phyloP scores from a whole-genome alignment of 371 early-diverging fungal genomes.

The Mucor sp. region DNA sequence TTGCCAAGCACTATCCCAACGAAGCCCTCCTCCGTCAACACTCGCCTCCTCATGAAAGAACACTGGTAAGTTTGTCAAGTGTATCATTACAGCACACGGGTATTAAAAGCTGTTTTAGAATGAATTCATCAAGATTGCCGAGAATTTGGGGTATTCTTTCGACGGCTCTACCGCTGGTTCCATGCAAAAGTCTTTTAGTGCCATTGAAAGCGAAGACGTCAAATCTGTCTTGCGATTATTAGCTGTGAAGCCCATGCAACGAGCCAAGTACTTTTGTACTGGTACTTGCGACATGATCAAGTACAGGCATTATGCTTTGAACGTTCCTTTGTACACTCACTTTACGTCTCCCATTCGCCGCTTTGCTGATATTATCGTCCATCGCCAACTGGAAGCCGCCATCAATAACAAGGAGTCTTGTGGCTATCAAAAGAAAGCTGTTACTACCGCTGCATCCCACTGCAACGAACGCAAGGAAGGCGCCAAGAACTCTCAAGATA shows the following conservation, averaged over 20 bases:
- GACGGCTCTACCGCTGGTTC: conserved; percentile 53
- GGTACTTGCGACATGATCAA: conserved; percentile 69
- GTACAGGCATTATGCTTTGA: conserved; percentile 87
- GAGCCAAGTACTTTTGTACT: conserved; percentile 94
- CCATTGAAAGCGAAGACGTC: conserved; percentile 56
- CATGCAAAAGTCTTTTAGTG: conserved; percentile 71
- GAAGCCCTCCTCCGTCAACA: conserved; percentile 93
- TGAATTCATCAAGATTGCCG: conserved; percentile 58
- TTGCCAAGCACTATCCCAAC: conserved; percentile 84
- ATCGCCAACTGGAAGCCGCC: conserved; percentile 78
- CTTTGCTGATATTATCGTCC: conserved; percentile 98
- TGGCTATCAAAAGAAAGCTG: conserved; percentile 48
- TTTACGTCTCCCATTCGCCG: conserved; percentile 99
- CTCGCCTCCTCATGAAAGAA: conserved; percentile 69
- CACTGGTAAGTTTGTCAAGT: conserved; percentile 45
- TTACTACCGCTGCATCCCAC: conserved; percentile 61
- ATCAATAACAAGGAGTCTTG: conserved; percentile 35
- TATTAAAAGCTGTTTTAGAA: conserved; percentile 18
- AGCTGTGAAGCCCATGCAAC: conserved; percentile 89
- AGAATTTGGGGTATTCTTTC: conserved; percentile 44
- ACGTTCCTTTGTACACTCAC: conserved; percentile 91
- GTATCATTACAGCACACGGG: background rate
- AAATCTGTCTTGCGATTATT: conserved; percentile 65
- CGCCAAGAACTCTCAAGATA: conserved; percentile 85
- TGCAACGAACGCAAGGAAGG: conserved; percentile 85